These are phyloP conservation scores for Calocybe indica DNA, from an alignment of 768 basidiomycete species.

Conservation along the genomic window DNA sequence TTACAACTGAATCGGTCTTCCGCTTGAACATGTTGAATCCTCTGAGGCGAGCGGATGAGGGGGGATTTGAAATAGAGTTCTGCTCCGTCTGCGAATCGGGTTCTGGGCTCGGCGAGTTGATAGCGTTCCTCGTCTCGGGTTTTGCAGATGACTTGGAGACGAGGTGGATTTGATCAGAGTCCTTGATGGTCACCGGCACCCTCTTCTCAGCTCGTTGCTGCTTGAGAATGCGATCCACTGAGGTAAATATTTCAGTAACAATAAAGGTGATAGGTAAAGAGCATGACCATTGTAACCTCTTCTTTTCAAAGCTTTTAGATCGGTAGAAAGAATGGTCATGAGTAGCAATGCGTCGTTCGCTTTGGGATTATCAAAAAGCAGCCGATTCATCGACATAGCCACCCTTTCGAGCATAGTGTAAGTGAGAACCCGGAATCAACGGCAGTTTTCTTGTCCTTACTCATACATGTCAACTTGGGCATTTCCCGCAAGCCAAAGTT, in stretches of 20 bases:
- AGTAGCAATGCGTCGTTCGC: slow-evolving; percentile 86
- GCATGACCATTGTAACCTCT: slow-evolving; percentile 76
- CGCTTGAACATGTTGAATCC: not conserved
- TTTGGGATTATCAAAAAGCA: slow-evolving; percentile 73
- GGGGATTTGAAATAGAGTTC: not conserved
- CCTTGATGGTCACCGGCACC: slow-evolving; percentile 44
- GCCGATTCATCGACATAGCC: slow-evolving; percentile 74
- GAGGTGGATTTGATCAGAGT: slow-evolving; percentile 23
- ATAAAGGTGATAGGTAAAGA: not conserved
- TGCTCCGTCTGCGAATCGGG: not conserved
- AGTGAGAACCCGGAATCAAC: not conserved
- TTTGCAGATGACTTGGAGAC: slow-evolving; percentile 16
- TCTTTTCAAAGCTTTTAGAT: slow-evolving; percentile 72
- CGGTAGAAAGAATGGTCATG: slow-evolving; percentile 91
- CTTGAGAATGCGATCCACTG: slow-evolving; percentile 87
- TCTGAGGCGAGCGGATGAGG: not conserved
- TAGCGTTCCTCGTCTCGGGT: slow-evolving; percentile 6
- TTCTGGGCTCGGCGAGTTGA: slow-evolving; percentile 1
- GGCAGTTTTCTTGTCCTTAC: slow-evolving; percentile 39
- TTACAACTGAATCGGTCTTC: not conserved
- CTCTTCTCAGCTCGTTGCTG: slow-evolving; percentile 69
- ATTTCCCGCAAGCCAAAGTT: slow-evolving; percentile 73
- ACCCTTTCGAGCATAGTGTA: slow-evolving; percentile 45
- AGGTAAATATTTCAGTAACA: not conserved
- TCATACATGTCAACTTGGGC: slow-evolving; percentile 87